These are phyloP conservation scores for Gossypium lobatum DNA, from an alignment of 441 rosid species.

Conservation along the genomic window DNA sequence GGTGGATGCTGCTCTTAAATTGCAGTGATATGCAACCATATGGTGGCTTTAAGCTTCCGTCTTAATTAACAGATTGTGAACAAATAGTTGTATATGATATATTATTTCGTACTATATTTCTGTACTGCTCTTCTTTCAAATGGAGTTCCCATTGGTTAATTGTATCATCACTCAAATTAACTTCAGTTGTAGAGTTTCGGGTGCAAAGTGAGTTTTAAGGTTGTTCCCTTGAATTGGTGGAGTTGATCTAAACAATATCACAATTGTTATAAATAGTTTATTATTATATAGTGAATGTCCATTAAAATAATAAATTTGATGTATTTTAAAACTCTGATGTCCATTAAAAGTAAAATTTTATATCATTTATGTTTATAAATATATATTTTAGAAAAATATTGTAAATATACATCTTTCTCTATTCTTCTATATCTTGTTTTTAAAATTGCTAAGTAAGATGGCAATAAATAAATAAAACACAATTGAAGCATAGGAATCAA, in stretches of 20 bases:
- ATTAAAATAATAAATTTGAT: too few species aligned
- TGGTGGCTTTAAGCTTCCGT: slow-evolving; percentile 7
- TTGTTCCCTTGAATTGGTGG: background rate
- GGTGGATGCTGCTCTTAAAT: slow-evolving; percentile 43
- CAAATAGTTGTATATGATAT: slow-evolving; percentile 27
- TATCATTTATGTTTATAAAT: too few species aligned
- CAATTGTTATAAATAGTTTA: too few species aligned
- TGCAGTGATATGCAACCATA: background rate
- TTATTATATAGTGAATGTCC: too few species aligned
- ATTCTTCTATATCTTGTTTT: too few species aligned
- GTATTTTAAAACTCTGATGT: too few species aligned
- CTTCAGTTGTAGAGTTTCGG: slow-evolving; percentile 7
- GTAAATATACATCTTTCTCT: too few species aligned
- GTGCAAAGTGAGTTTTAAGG: slow-evolving; percentile 24
- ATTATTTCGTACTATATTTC: slow-evolving; percentile 10
- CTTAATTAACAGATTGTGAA: slow-evolving; percentile 15
- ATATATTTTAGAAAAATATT: too few species aligned
- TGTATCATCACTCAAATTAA: slow-evolving; percentile 24
- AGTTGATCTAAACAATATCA: background rate
- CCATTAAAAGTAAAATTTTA: too few species aligned
- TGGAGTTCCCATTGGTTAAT: slow-evolving; percentile 15
- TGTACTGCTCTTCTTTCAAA: background rate
- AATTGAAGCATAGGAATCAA: too few species aligned
- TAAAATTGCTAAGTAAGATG: too few species aligned
- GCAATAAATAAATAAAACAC: too few species aligned